Evolutionary conservation across 768 basidiomycete genomes (phyloP).

Genomic region (Exsudoporus frostii): DNA sequence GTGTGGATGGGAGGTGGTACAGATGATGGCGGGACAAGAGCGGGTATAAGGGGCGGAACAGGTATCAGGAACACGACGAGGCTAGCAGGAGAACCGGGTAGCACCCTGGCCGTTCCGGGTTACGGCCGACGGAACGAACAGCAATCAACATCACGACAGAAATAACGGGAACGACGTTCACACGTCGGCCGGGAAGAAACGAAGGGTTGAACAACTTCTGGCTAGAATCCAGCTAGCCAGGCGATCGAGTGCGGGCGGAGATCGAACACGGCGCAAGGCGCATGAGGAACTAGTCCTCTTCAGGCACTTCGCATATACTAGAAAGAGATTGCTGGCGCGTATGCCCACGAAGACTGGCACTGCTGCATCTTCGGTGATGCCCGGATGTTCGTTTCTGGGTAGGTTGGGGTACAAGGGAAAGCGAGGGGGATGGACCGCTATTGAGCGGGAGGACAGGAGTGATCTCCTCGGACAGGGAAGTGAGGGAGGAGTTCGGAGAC

Average conservation of each 20-base stretch:
- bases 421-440: slow-evolving; percentile 11
- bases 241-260: slow-evolving; percentile 3
- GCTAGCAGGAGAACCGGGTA: slow-evolving; percentile 14
- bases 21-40: slow-evolving; percentile 22
- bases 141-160: slow-evolving; percentile 21
- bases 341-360: slow-evolving; percentile 31
- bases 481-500: slow-evolving; percentile 31
- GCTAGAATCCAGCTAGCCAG: slow-evolving; percentile 21
- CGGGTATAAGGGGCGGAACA: slow-evolving; percentile 31
- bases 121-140: slow-evolving; percentile 20
- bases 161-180: slow-evolving; percentile 9
- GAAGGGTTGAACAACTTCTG: slow-evolving; percentile 8
- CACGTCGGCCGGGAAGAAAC: slow-evolving; percentile 11
- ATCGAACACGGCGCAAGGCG: background rate
- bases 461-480: slow-evolving; percentile 31
- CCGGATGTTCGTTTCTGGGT: slow-evolving; percentile 15
- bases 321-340: slow-evolving; percentile 31
- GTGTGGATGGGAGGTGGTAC: slow-evolving; percentile 23
- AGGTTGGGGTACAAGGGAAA: slow-evolving; percentile 6
- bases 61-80: slow-evolving; percentile 27
- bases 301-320: slow-evolving; percentile 32
- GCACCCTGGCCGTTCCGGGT: slow-evolving; percentile 14
- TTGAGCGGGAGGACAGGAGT: slow-evolving; percentile 25
- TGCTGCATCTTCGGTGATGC: slow-evolving; percentile 31
- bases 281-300: slow-evolving; percentile 25